phyloP scores from a whole-genome alignment of 768 basidiomycete genomes.

The Phanerodontia chrysosporium region DNA sequence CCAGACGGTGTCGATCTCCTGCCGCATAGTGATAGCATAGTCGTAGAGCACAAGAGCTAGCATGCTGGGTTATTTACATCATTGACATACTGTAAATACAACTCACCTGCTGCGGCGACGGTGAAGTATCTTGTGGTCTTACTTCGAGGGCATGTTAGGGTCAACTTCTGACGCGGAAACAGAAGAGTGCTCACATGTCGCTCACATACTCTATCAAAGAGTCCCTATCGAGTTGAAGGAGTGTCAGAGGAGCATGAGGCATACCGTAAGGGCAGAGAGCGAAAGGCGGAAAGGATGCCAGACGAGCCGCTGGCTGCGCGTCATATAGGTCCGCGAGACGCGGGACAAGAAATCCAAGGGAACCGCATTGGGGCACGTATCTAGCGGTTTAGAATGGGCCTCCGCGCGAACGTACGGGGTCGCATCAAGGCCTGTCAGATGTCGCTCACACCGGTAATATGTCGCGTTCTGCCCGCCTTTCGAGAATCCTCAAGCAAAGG shows the following conservation, averaged over 20 bases:
- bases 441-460: no score
- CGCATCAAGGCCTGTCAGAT: not conserved
- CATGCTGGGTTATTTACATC: not conserved
- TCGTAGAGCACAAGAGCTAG: not conserved
- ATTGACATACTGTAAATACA: no score
- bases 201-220: not conserved
- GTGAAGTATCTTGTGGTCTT: not conserved
- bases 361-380: not conserved
- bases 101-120: not conserved
- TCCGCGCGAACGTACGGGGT: not conserved
- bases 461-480: no score
- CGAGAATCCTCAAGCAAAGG: no score
- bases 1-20: not conserved
- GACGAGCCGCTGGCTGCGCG: not conserved
- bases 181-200: not conserved
- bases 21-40: not conserved
- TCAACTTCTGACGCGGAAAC: not conserved
- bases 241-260: not conserved
- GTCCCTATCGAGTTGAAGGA: not conserved
- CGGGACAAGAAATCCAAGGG: not conserved
- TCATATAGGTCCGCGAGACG: not conserved
- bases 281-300: not conserved
- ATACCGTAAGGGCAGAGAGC: not conserved
- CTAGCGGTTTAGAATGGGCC: not conserved
- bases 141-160: not conserved